phyloP scores from a whole-genome alignment of 768 basidiomycete genomes.

The Boletus rex-veris region DNA sequence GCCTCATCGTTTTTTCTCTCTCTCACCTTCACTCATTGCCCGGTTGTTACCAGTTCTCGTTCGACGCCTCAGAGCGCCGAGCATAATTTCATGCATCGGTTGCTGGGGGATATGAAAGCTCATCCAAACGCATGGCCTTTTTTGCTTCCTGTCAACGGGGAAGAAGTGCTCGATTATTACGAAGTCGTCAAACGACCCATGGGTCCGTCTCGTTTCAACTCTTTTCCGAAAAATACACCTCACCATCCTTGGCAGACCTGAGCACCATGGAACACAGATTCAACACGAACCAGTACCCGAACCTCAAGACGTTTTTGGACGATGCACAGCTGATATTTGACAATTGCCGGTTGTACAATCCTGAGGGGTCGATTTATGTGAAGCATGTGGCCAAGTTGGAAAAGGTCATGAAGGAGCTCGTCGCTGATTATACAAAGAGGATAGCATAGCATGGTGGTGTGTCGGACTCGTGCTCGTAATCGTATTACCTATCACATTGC shows the following conservation, averaged over 20 bases:
- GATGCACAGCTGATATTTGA: slow-evolving; percentile 85
- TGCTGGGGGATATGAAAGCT: slow-evolving; percentile 73
- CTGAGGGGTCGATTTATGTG: slow-evolving; percentile 72
- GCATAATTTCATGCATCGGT: slow-evolving; percentile 66
- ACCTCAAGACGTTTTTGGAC: slow-evolving; percentile 67
- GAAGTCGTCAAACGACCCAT: slow-evolving; percentile 87
- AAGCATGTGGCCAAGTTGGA: slow-evolving; percentile 85
- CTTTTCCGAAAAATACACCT: background rate
- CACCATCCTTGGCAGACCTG: slow-evolving; percentile 54
- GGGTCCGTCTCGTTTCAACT: slow-evolving; percentile 53
- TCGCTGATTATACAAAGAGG: slow-evolving; percentile 31
- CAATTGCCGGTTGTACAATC: slow-evolving; percentile 89
- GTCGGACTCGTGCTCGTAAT: background rate
- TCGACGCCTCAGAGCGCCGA: slow-evolving; percentile 53
- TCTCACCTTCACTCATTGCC: background rate
- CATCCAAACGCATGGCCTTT: slow-evolving; percentile 90
- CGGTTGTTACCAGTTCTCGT: slow-evolving; percentile 27
- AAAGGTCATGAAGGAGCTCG: slow-evolving; percentile 61
- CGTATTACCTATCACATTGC: background rate
- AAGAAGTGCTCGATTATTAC: slow-evolving; percentile 86
- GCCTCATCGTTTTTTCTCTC: slow-evolving; percentile 21
- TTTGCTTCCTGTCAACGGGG: slow-evolving; percentile 68
- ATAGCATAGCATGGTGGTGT: slow-evolving; percentile 9
- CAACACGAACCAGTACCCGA: slow-evolving; percentile 78
- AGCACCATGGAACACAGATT: slow-evolving; percentile 86